phyloP scores from a whole-genome alignment of 2,329 filamentous ascomycete genomes.

The Fusarium stilboides region DNA sequence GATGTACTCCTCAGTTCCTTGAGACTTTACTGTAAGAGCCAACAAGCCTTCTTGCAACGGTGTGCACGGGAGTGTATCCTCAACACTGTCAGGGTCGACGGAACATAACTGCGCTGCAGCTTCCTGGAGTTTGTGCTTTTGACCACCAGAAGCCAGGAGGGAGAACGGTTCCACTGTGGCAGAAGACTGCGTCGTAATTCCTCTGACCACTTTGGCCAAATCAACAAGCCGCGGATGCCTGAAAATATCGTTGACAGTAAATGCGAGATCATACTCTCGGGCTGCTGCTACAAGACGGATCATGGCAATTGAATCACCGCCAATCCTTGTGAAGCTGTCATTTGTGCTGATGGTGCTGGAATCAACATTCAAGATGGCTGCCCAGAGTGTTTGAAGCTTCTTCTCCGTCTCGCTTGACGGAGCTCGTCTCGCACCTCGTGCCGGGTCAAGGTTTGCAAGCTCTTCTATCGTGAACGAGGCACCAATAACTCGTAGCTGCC shows the following conservation, averaged over 20 bases:
- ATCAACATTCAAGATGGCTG: constrained; percentile 53
- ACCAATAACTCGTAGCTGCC: not conserved
- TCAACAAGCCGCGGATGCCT: not conserved
- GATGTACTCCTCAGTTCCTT: constrained; percentile 56
- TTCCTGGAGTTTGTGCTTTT: not conserved
- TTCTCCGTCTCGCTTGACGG: not conserved
- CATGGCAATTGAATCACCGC: constrained; percentile 64
- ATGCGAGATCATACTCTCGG: constrained; percentile 55
- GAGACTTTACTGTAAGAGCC: constrained; percentile 50
- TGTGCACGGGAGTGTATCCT: constrained; percentile 59
- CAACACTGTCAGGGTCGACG: not conserved
- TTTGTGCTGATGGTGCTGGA: constrained; percentile 55
- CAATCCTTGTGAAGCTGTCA: constrained; percentile 65
- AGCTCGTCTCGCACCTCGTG: not conserved
- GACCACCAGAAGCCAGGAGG: not conserved
- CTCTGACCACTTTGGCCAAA: not conserved
- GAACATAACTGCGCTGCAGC: not conserved
- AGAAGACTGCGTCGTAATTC: not conserved
- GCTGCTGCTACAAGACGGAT: constrained; percentile 65
- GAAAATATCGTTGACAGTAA: constrained; percentile 64
- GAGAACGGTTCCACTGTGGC: not conserved
- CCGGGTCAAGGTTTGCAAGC: not conserved
- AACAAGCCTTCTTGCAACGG: constrained; percentile 59
- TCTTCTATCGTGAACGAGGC: not conserved
- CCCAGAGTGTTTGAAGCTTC: constrained; percentile 52